These are phyloP conservation scores for Leccinum incarnatum DNA, from an alignment of 768 basidiomycete species.

Conservation along the genomic window DNA sequence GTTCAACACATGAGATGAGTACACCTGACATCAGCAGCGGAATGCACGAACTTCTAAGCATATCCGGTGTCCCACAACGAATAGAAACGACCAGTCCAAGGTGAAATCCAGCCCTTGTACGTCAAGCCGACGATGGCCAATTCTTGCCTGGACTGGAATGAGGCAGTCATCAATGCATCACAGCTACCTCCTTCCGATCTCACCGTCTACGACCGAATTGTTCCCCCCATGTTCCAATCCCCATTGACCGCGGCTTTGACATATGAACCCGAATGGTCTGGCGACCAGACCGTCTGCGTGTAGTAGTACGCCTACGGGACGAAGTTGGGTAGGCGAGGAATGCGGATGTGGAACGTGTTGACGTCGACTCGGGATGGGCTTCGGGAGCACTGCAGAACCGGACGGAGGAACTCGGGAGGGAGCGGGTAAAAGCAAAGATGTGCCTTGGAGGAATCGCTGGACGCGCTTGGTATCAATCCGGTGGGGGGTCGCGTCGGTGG, in stretches of 20 bases:
- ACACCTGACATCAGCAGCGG: not conserved
- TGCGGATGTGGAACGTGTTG: too few species aligned
- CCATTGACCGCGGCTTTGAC: too few species aligned
- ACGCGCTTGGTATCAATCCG: slow-evolving; percentile 58
- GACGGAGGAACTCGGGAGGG: not conserved
- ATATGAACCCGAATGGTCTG: too few species aligned
- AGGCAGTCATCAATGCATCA: too few species aligned
- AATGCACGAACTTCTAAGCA: slow-evolving; percentile 78
- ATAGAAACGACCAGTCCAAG: slow-evolving; percentile 99
- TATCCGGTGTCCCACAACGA: slow-evolving; percentile 99
- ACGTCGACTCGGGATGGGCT: too few species aligned
- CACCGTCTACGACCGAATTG: not conserved
- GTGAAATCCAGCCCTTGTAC: slow-evolving; percentile 92
- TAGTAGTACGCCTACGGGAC: too few species aligned
- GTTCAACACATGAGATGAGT: slow-evolving; percentile 1
- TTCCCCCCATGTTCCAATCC: too few species aligned
- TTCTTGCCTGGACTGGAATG: too few species aligned
- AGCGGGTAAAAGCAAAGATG: slow-evolving; percentile 12
- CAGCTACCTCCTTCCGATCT: not conserved
- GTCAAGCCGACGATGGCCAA: slow-evolving; percentile 71
- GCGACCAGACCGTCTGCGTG: not conserved
- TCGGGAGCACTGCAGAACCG: not conserved
- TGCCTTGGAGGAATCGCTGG: slow-evolving; percentile 46
- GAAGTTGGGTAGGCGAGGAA: too few species aligned
- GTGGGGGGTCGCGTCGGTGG: slow-evolving; percentile 55